Evolutionary conservation across 2,329 filamentous ascomycete genomes (phyloP).

Genomic region (Botrytis squamosa): DNA sequence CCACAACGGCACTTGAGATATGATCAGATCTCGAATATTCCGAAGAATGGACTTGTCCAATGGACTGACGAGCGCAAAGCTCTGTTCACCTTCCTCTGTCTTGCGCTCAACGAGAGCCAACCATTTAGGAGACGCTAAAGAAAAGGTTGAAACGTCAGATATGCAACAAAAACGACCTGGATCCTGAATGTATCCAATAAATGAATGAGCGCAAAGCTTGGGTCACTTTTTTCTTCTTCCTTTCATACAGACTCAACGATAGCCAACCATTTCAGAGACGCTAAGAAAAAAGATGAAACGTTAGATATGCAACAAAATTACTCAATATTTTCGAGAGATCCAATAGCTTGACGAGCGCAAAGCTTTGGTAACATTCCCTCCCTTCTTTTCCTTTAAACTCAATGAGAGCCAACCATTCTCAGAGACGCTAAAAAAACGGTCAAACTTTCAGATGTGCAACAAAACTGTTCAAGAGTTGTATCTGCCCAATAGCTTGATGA

Average conservation of each 20-base stretch:
- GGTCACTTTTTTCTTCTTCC: neutral
- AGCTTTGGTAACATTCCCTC: neutral
- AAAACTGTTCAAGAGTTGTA: neutral
- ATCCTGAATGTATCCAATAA: neutral
- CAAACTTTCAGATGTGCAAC: neutral
- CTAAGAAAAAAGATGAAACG: neutral
- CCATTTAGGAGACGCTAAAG: neutral
- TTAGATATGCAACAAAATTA: neutral
- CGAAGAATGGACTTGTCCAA: neutral
- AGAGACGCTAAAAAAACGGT: neutral
- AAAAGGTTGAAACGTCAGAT: neutral
- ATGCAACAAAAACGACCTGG: neutral
- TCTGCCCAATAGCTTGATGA: neutral
- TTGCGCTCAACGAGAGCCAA: neutral
- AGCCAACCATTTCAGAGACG: neutral
- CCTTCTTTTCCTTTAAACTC: neutral
- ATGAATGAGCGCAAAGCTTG: neutral
- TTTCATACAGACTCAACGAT: neutral
- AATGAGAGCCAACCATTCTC: neutral
- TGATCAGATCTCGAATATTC: neutral
- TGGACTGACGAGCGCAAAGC: constrained; percentile 2
- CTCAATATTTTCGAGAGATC: too few species aligned
- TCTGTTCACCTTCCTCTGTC: neutral
- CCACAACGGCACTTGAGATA: neutral
- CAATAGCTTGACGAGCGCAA: neutral